phyloP scores from a whole-genome alignment of 805 yeast genomes.

The Zygosaccharomyces kombuchaensis region DNA sequence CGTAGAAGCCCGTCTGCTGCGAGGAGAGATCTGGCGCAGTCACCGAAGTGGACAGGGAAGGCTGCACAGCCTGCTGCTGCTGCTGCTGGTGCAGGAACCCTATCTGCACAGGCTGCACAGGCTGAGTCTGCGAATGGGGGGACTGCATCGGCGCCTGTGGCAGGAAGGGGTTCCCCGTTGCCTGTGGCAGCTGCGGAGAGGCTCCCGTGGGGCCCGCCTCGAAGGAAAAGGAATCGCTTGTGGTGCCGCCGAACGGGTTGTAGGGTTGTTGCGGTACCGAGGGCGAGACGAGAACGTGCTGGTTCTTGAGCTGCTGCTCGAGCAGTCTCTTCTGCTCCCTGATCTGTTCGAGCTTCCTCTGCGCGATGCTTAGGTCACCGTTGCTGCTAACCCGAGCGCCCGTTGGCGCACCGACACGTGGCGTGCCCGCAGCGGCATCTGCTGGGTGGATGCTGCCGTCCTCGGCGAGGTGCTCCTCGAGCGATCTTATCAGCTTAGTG shows the following conservation, averaged over 20 bases:
- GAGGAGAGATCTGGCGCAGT: conserved; percentile 12
- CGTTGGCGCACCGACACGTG: conserved; percentile 10
- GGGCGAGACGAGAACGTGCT: conserved; percentile 27
- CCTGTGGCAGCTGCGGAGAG: conserved; percentile 17
- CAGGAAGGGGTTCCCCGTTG: conserved; percentile 24
- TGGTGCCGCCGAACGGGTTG: conserved; percentile 32
- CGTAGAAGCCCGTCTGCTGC: conserved; percentile 28
- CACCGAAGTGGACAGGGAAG: conserved; percentile 7
- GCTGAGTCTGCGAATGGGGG: conserved; percentile 13
- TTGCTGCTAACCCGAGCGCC: conserved; percentile 12
- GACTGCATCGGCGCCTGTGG: conserved; percentile 24
- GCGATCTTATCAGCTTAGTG: conserved; percentile 78
- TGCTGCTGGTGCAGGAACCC: conserved; percentile 13
- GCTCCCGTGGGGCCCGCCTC: conserved; percentile 9
- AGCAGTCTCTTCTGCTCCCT: conserved; percentile 31
- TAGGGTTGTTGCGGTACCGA: conserved; percentile 29
- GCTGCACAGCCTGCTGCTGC: conserved; percentile 18
- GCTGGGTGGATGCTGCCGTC: conserved; percentile 50
- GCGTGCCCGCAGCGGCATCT: conserved; percentile 5
- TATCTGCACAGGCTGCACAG: conserved; percentile 9
- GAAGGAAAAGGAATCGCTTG: conserved; percentile 16
- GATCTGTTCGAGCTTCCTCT: conserved; percentile 34
- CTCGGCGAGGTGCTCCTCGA: conserved; percentile 85
- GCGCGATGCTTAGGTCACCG: conserved; percentile 26
- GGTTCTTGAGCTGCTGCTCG: conserved; percentile 33